Conservation (phyloP, 148 eudicot genomes). For the Chenopodium formosanum region DNA sequence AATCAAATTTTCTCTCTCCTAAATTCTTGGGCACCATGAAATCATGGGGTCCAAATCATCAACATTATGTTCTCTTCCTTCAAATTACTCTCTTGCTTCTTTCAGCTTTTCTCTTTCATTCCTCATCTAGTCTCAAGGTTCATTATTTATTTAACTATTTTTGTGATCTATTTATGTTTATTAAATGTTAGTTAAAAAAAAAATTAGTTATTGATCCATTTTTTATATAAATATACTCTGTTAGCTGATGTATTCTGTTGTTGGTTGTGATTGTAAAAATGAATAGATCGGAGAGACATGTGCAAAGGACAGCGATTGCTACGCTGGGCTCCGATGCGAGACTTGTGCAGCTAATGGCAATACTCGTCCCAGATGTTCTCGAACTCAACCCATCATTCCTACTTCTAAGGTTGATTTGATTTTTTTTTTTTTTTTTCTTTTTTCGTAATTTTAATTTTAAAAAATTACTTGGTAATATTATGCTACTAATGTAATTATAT, state of each 20-base stretch:
- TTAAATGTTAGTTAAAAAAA: background rate
- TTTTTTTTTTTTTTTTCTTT: too few relatives aligned
- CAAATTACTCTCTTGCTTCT: constrained; percentile 16
- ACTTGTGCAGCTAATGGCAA: constrained; percentile 74
- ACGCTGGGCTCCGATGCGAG: constrained; percentile 49
- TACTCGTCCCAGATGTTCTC: constrained; percentile 77
- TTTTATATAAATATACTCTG: too few relatives aligned
- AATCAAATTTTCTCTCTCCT: background rate
- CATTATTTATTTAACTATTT: background rate
- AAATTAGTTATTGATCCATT: background rate
- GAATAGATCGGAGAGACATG: constrained; percentile 27
- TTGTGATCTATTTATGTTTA: too few relatives aligned
- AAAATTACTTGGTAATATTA: too few relatives aligned
- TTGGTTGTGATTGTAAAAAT: background rate
- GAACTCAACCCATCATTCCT: constrained; percentile 60
- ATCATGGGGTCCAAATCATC: constrained; percentile 6
- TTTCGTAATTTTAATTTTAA: too few relatives aligned
- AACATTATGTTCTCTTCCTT: background rate
- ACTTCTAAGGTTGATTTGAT: constrained; percentile 47
- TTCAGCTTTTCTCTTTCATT: constrained; percentile 25
- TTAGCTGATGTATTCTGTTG: too few relatives aligned
- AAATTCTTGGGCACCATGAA: constrained; percentile 19
- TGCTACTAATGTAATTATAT: too few relatives aligned
- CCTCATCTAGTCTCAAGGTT: constrained; percentile 35
- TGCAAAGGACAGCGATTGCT: constrained; percentile 43